Conservation (phyloP, 2,329 filamentous ascomycete species). For the Trichoderma breve region DNA sequence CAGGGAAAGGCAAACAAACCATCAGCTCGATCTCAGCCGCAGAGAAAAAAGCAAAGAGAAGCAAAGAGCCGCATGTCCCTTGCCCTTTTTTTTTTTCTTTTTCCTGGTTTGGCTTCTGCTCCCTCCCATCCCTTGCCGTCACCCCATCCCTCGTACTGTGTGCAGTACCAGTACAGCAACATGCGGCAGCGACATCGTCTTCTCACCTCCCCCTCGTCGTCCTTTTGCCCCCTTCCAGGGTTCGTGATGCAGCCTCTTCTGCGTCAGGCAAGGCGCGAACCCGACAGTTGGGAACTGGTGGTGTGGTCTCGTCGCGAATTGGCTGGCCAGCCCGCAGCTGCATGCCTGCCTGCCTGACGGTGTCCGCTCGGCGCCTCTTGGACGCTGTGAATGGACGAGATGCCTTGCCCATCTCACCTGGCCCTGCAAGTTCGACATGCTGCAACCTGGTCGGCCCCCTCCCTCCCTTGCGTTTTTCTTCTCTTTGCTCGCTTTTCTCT, state of each 20-base stretch:
- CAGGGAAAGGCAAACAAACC: not conserved
- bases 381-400: not conserved
- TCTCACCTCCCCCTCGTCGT: not conserved
- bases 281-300: slow-evolving; percentile 20
- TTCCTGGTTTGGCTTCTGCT: not conserved
- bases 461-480: not conserved
- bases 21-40: not conserved
- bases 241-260: slow-evolving; percentile 17
- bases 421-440: not conserved
- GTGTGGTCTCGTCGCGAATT: slow-evolving; percentile 17
- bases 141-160: not conserved
- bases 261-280: slow-evolving; percentile 10
- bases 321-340: slow-evolving; percentile 1
- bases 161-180: not conserved
- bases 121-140: not conserved
- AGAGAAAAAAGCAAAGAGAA: not conserved
- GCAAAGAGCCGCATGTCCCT: not conserved
- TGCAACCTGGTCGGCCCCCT: not conserved
- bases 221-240: not conserved
- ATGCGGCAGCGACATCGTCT: not conserved
- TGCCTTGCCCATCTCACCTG: not conserved
- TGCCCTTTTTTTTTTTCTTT: too few species aligned
- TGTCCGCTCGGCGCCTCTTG: slow-evolving; percentile 6
- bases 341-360: slow-evolving; percentile 3
- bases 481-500: not conserved